Conservation (phyloP, 805 yeast species). For the Wickerhamiella hasegawae region DNA sequence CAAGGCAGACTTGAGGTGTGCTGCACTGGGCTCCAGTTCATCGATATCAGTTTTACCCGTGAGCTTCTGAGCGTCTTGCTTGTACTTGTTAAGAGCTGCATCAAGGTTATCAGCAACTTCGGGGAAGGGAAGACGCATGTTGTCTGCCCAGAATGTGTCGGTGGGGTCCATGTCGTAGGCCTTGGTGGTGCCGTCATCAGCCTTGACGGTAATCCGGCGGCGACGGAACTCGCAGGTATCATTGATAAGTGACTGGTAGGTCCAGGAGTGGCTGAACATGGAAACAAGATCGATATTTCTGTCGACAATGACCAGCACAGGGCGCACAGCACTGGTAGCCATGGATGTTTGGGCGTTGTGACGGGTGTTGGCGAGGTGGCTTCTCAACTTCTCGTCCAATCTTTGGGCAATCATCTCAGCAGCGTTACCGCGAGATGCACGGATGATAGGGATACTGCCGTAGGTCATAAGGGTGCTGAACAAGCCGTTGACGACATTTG, state of each 20-base stretch:
- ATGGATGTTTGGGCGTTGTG: conserved; percentile 11
- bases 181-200: conserved; percentile 26
- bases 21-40: conserved; percentile 44
- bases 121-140: conserved; percentile 84
- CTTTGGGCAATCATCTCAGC: conserved; percentile 87
- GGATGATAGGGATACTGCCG: conserved; percentile 71
- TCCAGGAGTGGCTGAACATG: conserved; percentile 96
- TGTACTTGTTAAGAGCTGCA: conserved; percentile 60
- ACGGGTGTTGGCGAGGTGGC: conserved; percentile 61
- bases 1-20: conserved; percentile 48
- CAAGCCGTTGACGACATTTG: conserved; percentile 59
- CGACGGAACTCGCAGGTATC: conserved; percentile 75
- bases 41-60: conserved; percentile 52
- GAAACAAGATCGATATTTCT: conserved; percentile 80
- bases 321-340: conserved; percentile 30
- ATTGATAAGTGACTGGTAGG: conserved; percentile 88
- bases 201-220: conserved; percentile 55
- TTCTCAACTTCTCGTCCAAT: conserved; percentile 69
- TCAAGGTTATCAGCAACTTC: conserved; percentile 98
- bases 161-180: conserved; percentile 79
- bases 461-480: conserved; percentile 65
- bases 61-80: conserved; percentile 73
- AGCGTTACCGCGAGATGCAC: conserved; percentile 87
- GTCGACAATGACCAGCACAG: conserved; percentile 70
- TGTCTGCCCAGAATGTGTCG: conserved; percentile 82